Evolutionary conservation across 106 monocot species (phyloP).

Genomic region (Platanthera guangdongensis): DNA sequence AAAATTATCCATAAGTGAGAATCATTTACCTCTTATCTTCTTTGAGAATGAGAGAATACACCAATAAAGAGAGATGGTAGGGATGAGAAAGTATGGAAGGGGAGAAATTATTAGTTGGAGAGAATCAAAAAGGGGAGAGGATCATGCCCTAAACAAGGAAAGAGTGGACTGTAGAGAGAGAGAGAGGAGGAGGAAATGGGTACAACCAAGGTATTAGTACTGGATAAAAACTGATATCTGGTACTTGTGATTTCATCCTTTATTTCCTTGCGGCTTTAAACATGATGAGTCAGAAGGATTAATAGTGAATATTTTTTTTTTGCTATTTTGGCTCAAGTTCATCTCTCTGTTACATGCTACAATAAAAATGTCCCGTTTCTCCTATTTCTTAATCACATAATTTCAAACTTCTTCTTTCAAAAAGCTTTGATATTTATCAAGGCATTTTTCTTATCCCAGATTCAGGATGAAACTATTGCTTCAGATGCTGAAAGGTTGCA

Average conservation of each 20-base stretch:
- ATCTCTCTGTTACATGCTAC: background rate
- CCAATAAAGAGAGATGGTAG: too few species aligned
- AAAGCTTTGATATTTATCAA: background rate
- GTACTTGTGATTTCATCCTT: background rate
- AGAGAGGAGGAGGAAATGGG: too few species aligned
- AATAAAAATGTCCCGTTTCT: background rate
- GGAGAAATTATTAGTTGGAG: too few species aligned
- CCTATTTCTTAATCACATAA: background rate
- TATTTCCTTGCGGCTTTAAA: background rate
- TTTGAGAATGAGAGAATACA: too few species aligned
- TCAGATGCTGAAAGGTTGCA: conserved; percentile 84
- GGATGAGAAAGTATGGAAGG: too few species aligned
- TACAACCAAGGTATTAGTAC: background rate
- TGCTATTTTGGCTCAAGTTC: background rate
- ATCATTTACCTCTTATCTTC: too few species aligned
- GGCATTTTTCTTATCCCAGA: conserved; percentile 28
- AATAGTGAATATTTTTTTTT: background rate
- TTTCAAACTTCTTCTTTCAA: background rate
- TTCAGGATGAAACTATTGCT: conserved; percentile 88
- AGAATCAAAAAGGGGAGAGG: too few species aligned
- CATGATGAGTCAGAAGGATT: background rate
- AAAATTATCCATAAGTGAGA: too few species aligned
- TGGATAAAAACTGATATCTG: background rate
- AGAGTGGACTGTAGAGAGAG: too few species aligned
- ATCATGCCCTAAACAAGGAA: too few species aligned